phyloP scores from a whole-genome alignment of 768 basidiomycete species.

The Amanita rubescens region DNA sequence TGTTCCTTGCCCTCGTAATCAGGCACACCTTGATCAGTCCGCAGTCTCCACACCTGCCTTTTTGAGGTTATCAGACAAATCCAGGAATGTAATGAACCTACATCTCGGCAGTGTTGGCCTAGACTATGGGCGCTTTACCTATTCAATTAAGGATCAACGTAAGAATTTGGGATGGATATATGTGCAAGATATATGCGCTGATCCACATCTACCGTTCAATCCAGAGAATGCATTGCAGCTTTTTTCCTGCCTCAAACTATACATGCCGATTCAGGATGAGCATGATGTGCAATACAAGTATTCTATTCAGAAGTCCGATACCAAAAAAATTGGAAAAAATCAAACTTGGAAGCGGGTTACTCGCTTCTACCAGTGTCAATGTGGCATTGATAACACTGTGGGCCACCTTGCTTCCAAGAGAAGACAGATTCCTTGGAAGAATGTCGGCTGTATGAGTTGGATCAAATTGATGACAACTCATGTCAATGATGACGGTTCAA shows the following conservation, averaged over 20 bases:
- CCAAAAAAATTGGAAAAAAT: not conserved
- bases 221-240: too few species aligned
- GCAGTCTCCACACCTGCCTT: too few species aligned
- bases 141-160: too few species aligned
- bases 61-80: too few species aligned
- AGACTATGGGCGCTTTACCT: too few species aligned
- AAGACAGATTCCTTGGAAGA: not conserved
- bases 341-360: not conserved
- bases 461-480: conserved; percentile 2
- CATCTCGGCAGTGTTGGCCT: too few species aligned
- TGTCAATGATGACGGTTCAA: not conserved
- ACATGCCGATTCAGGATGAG: not conserved
- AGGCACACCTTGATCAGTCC: too few species aligned
- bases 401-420: not conserved
- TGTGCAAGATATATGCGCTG: too few species aligned
- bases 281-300: not conserved
- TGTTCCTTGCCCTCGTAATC: too few species aligned
- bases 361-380: not conserved
- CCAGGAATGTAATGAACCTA: too few species aligned
- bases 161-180: too few species aligned
- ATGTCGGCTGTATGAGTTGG: not conserved
- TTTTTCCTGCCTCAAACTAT: not conserved
- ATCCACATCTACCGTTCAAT: too few species aligned
- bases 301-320: not conserved
- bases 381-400: not conserved